Base-by-base conservation (phyloP, 1,284 basidiomycete species). In the Cutaneotrichosporon spelunceum region DNA sequence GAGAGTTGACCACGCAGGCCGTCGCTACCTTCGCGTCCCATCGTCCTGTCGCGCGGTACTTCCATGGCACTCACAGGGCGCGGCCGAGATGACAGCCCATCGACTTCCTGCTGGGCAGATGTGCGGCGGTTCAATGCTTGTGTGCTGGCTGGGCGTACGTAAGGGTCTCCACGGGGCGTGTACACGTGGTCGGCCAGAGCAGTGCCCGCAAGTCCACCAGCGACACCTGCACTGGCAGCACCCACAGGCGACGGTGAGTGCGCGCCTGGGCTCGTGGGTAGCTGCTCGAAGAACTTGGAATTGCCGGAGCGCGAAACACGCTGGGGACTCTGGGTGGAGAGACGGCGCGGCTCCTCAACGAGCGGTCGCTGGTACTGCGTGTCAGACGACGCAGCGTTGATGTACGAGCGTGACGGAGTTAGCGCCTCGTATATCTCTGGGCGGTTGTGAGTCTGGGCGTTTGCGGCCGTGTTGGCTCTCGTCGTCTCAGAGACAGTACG, bases 401-500 rank as follows among this genome's bases (percentile, higher is more conserved):
- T 64, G 67, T 79, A 79, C 8, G 76, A 78, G 30, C 76, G 66
- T 4, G 76, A 78, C 19, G 73, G 72, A 30, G 76, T 77, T 16
- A 72, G 72, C 36, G 68, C 44, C 10, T 72, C 57, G 30, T 50
- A 30, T 16, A 70, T 23, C 66, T 66, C 48, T 6, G 21, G 39
- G 13, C 30, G 42, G 3, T 36, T 23, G 48, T 24, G 9, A 27
- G 42, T 30, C 14, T 53, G 26, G 14, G 47, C 45, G 26, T 42
- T 60, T 9, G 53, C 34, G 45, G 14, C 45, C 19, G 52, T 53
- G 34, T 53, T 53, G 23, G 52, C 52, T 7, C 33, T 21, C 33
- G 52, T 53, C 33, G 27, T 33, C 24, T 34, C 52, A 6, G 24
- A 27, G 8, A 50, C 26, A 4, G 19, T 19, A 27, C 48, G 48